Evolutionary conservation across 805 yeast species (phyloP).

Genomic region (Clavispora carvajalis): DNA sequence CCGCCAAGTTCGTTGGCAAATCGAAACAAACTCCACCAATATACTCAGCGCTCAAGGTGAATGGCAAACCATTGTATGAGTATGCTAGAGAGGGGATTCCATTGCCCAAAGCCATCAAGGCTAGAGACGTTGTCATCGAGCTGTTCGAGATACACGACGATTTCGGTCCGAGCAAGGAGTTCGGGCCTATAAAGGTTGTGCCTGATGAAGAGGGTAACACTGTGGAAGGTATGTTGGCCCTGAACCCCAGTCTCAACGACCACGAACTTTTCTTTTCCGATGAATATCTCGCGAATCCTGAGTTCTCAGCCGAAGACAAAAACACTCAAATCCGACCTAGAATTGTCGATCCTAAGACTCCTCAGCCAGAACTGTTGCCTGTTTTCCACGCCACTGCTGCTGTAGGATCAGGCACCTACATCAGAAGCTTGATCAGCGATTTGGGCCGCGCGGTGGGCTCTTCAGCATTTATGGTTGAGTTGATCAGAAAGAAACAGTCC

Average conservation of each 20-base stretch:
- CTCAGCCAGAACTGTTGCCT: constrained; percentile 52
- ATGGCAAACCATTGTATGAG: constrained; percentile 90
- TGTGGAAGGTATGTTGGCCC: constrained; percentile 38
- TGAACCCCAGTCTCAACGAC: constrained; percentile 55
- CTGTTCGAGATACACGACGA: constrained; percentile 53
- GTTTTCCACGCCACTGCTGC: constrained; percentile 65
- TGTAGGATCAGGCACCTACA: constrained; percentile 94
- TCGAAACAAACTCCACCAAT: constrained; percentile 91
- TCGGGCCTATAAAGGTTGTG: constrained; percentile 37
- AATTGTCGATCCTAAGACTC: constrained; percentile 32
- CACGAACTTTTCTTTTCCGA: constrained; percentile 57
- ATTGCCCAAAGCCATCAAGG: constrained; percentile 75
- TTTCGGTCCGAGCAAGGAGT: constrained; percentile 52
- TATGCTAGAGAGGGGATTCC: constrained; percentile 88
- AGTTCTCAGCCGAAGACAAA: constrained; percentile 26
- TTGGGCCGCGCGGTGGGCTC: constrained; percentile 76
- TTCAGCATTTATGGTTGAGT: constrained; percentile 82
- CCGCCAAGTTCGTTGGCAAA: constrained; percentile 70
- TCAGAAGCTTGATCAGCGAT: constrained; percentile 85
- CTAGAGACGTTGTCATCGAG: constrained; percentile 62
- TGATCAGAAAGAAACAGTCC: constrained; percentile 70
- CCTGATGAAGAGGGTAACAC: constrained; percentile 46
- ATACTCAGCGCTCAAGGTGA: constrained; percentile 88
- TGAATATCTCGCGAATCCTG: constrained; percentile 43
- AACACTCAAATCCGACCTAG: constrained; percentile 35